Evolutionary conservation across 2,329 filamentous ascomycete species (phyloP), one percentile per base, ranked within the genome.

Genomic region (Mycogone perniciosa): DNA sequence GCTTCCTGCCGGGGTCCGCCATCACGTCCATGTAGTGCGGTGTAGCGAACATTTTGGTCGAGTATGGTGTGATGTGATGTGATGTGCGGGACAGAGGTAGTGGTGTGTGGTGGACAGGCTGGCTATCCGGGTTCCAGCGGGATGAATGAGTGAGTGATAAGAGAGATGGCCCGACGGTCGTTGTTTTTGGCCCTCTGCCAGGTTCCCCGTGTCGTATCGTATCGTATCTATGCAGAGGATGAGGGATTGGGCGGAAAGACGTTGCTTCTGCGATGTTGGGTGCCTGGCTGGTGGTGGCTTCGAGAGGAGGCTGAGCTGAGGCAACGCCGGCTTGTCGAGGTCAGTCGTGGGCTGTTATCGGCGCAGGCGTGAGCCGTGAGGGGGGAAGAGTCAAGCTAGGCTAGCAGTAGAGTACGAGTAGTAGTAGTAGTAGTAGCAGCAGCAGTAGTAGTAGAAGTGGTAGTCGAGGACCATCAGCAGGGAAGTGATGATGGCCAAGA

Each of bases 1-100:
- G 68, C 65, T 77, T 78, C 48, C 73, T 67, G 46, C 66, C 64
- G 20, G 61, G 55, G 31, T 73, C 70, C 37, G 66, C 58, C 51
- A 62, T 55, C 26, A 55, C 46, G 33, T 67, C 64, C 60, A 67
- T 52, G 55, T 65, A 62, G 43, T 61, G 60, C 35, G 69, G 61
- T 30, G 62, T 58, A 45, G 64, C 64, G 58, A 71, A 69, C 71
- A 75, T 75, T 53, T 35, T 7, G 2, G 33, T 35, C 11, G 33
- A 11, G 33, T 35, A 7, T 35, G 33, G 33, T 35, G 7, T 35
- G 33, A 11, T 7, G 33, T 35, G 33, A 11, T 7, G 33, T 7
- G 11, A 11, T 7, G 33, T 8, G 11, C 7, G 33, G 33, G 33
- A 11, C 7, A 11, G 7, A 8, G 33, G 7, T 4, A 11, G 7